Evolutionary conservation across 1,284 basidiomycete genomes (phyloP).

Genomic region (Coniferiporia weirii): DNA sequence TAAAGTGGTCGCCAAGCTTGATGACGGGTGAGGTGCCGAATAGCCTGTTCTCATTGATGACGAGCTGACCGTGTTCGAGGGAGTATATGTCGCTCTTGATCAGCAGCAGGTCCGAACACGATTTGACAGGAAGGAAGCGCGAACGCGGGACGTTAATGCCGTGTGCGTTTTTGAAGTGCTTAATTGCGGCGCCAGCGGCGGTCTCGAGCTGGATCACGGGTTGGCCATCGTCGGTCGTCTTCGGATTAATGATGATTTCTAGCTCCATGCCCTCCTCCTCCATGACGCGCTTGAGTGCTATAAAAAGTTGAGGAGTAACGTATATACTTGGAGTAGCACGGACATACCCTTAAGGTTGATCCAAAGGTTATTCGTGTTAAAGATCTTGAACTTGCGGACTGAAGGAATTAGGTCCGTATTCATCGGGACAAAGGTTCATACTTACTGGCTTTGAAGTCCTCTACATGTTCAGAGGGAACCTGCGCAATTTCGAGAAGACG

Average conservation of each 20-base stretch:
- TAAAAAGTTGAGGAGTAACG: slow-evolving; percentile 7
- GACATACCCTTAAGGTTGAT: slow-evolving; percentile 77
- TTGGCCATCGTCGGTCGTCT: slow-evolving; percentile 82
- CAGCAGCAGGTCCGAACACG: slow-evolving; percentile 85
- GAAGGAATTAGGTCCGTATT: slow-evolving; percentile 24
- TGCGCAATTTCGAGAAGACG: slow-evolving; percentile 98
- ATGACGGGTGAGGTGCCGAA: slow-evolving; percentile 97
- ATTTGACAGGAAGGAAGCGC: slow-evolving; percentile 97
- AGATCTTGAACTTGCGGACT: slow-evolving; percentile 90
- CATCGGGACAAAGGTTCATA: slow-evolving; percentile 9
- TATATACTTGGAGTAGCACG: background rate
- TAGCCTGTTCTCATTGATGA: slow-evolving; percentile 87
- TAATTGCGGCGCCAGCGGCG: slow-evolving; percentile 96
- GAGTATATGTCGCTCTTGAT: slow-evolving; percentile 98
- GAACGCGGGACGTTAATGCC: slow-evolving; percentile 98
- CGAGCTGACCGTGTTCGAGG: slow-evolving; percentile 89
- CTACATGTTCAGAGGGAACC: slow-evolving; percentile 95
- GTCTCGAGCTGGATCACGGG: slow-evolving; percentile 94
- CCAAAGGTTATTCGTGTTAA: slow-evolving; percentile 99
- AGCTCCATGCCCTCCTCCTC: slow-evolving; percentile 88
- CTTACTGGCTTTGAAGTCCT: slow-evolving; percentile 91
- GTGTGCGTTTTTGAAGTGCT: slow-evolving; percentile 92
- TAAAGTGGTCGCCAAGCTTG: slow-evolving; percentile 94
- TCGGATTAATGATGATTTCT: slow-evolving; percentile 94
- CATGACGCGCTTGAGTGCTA: slow-evolving; percentile 91